Conservation (phyloP, 352 stramenopile species). For the Globisporangium yorkense region DNA sequence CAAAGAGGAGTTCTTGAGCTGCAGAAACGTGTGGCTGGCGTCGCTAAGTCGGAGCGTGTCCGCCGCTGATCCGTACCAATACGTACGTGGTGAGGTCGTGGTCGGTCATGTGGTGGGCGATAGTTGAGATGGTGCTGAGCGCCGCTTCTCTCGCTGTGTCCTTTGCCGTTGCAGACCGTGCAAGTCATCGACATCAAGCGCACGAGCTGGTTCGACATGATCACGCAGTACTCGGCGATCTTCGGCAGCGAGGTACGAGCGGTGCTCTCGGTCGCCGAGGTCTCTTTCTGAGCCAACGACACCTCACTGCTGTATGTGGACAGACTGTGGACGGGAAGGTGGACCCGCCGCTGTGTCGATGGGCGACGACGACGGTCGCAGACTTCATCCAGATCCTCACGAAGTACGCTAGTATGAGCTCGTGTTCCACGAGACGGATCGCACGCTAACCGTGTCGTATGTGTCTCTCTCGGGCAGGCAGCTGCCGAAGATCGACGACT, state of each 20-base stretch:
- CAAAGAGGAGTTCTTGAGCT: slow-evolving; percentile 82
- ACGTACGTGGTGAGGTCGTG: slow-evolving; percentile 24
- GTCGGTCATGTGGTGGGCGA: too few species aligned
- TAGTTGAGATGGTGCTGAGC: neutral
- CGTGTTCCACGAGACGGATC: too few species aligned
- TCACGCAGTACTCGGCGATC: slow-evolving; percentile 89
- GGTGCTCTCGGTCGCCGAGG: too few species aligned
- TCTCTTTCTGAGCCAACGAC: neutral
- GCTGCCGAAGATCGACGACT: slow-evolving; percentile 82
- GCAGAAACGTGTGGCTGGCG: slow-evolving; percentile 68
- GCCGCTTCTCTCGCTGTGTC: neutral
- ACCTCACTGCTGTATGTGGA: neutral
- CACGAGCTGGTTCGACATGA: slow-evolving; percentile 88
- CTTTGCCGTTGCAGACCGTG: slow-evolving; percentile 38
- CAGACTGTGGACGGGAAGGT: slow-evolving; percentile 71
- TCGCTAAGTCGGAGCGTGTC: slow-evolving; percentile 53
- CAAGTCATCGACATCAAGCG: slow-evolving; percentile 86
- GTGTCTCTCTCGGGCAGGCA: slow-evolving; percentile 35
- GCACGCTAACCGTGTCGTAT: neutral
- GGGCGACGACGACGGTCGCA: slow-evolving; percentile 72
- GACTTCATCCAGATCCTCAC: slow-evolving; percentile 79
- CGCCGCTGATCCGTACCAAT: slow-evolving; percentile 75
- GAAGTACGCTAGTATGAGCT: slow-evolving; percentile 31
- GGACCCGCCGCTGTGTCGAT: slow-evolving; percentile 73
- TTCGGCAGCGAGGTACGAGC: slow-evolving; percentile 69